Base-by-base conservation (phyloP, 257 asterid genomes). In the Vinca minor region DNA sequence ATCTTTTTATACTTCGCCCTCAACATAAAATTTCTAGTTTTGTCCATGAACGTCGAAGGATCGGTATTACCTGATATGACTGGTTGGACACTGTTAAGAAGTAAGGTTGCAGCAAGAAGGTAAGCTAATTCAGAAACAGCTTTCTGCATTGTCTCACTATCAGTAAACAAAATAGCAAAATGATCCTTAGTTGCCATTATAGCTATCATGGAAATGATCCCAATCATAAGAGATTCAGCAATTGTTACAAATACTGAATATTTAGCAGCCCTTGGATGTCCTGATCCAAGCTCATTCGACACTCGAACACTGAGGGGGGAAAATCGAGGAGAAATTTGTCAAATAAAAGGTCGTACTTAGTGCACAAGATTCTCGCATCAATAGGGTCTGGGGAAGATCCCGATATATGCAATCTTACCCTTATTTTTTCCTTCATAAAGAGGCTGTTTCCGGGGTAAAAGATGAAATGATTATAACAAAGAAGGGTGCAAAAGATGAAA, bases 71-170 rank as follows among this genome's bases (percentile, higher is more conserved):
- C 96, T 78, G 98, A 92, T 71, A 93, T 83, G 64, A 93, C 98
- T 20, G 98, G 97, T 76, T 93, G 98, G 32, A 87, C 74, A 71
- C 95, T 87, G 68, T 93, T 93, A 64, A 93, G 99, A 26, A 89
- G 74, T 86, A 93, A 80, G 25, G 97, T 93, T 25, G 79, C 50
- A 44, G 79, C 95, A 61, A 93, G 96, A 70, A 93, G 96, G 64
- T 84, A 83, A 12, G 97, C 97, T 74, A 93, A 77, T 50, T 85
- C 79, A 21, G 90, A 50, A 32, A 87, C 99, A 0, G 96, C 99
- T 60, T 77, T 84, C 62, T 89, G 97, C 97, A 93, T 87, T 48
- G n/a, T 69, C 62, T 71, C 71, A 67, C 92, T 89, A 76, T 46
- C 62, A 15, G 96, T 93, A 65, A 89, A 87, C 31, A 93, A 71